These are phyloP conservation scores for Trebouxia sp. DNA, from an alignment of 139 green algal species.

Conservation along the genomic window DNA sequence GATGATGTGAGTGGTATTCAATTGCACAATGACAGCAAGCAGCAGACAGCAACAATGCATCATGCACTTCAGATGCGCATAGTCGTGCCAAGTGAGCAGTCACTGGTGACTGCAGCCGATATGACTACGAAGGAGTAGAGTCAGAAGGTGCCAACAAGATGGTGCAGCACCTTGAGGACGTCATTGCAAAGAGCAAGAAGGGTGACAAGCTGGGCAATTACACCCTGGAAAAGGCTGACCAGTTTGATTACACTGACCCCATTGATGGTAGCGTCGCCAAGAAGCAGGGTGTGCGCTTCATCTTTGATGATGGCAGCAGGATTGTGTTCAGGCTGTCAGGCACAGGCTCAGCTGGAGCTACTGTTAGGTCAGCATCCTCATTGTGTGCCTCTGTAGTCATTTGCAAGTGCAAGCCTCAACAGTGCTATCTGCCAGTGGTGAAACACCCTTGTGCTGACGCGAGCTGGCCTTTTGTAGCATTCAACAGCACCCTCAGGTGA, in stretches of 20 bases:
- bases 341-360: conserved; percentile 91
- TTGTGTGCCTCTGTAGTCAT: no score
- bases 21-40: no score
- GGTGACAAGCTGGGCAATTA: conserved; percentile 74
- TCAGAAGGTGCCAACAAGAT: conserved; percentile 79
- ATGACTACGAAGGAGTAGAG: conserved; percentile 95
- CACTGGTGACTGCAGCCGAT: conserved; percentile 69
- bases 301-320: conserved; percentile 93
- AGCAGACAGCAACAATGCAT: no score
- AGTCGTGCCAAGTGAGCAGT: no score
- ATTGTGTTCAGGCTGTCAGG: conserved; percentile 97
- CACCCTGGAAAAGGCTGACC: conserved; percentile 84
- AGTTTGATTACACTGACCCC: conserved; percentile 98
- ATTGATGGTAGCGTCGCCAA: conserved; percentile 90
- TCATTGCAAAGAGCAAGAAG: conserved; percentile 60
- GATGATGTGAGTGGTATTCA: no score
- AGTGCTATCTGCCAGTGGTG: no score
- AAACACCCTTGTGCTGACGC: no score
- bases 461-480: no score
- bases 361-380: conserved; percentile 68
- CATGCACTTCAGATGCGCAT: no score
- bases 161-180: conserved; percentile 78
- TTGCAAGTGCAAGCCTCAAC: no score
- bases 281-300: conserved; percentile 95
- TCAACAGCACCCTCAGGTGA: no score